Conservation (phyloP, 441 rosid species). For the Pelargonium cotyledonis region DNA sequence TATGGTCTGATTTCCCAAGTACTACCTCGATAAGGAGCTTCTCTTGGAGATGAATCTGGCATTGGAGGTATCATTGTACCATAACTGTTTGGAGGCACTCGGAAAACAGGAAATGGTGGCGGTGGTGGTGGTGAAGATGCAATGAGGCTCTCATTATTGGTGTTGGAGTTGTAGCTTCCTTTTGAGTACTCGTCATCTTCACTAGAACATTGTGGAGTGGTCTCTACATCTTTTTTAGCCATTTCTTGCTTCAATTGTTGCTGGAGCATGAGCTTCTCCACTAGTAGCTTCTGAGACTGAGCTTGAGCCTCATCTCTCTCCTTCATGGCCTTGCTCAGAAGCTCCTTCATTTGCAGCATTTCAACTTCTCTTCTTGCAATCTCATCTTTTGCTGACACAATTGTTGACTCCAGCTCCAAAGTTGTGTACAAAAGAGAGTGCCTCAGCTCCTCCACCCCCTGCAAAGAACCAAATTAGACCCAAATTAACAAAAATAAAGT, state of each 20-base stretch:
- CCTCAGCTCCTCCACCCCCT: constrained; percentile 5
- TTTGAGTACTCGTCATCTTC: background rate
- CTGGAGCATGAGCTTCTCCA: constrained; percentile 2
- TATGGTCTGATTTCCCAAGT: constrained; percentile 37
- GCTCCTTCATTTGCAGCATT: background rate
- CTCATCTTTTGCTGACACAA: constrained; percentile 5
- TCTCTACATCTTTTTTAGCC: background rate
- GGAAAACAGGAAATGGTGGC: constrained; percentile 22
- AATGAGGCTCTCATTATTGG: background rate
- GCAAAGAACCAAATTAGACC: background rate
- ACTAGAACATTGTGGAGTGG: background rate
- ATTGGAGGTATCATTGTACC: background rate
- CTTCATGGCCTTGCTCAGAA: background rate
- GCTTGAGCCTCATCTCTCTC: constrained; percentile 3
- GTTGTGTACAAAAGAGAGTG: background rate
- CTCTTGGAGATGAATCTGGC: background rate
- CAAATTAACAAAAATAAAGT: background rate
- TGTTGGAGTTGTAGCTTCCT: background rate
- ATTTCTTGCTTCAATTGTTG: background rate
- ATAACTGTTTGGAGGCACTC: constrained; percentile 25
- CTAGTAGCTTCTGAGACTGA: background rate
- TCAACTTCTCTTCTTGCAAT: background rate
- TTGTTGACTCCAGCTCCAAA: constrained; percentile 1
- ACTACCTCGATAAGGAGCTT: background rate
- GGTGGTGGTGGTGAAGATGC: background rate